These are phyloP conservation scores for Ormosia emarginata DNA, from an alignment of 306 rosid genomes.

Conservation along the genomic window DNA sequence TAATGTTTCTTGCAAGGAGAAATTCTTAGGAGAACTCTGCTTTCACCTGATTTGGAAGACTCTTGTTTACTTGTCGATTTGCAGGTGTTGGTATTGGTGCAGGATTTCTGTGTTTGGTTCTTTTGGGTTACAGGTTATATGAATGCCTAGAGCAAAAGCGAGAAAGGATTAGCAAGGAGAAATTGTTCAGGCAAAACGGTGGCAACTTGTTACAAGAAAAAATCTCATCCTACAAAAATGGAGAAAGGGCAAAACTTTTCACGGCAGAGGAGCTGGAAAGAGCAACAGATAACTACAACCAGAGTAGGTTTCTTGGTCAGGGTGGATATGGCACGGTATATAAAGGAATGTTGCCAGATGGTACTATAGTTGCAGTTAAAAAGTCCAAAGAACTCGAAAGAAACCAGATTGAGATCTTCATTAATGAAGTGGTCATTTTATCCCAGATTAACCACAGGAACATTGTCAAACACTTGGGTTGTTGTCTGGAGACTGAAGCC, in stretches of 20 bases:
- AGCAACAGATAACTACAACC: slow-evolving; percentile 35
- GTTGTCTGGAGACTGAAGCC: slow-evolving; percentile 34
- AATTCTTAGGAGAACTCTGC: not conserved
- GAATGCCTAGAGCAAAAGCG: slow-evolving; percentile 25
- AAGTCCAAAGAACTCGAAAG: slow-evolving; percentile 13
- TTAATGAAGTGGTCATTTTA: slow-evolving; percentile 27
- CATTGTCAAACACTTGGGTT: slow-evolving; percentile 11
- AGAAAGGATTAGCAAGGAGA: slow-evolving; percentile 18
- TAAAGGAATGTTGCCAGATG: slow-evolving; percentile 16
- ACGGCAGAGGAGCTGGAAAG: slow-evolving; percentile 44
- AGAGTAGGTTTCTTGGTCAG: slow-evolving; percentile 13
- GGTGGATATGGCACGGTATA: not conserved
- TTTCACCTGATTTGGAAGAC: not conserved
- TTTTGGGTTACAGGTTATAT: slow-evolving; percentile 27
- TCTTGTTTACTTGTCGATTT: not conserved
- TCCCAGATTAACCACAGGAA: slow-evolving; percentile 37
- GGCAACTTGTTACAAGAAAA: slow-evolving; percentile 48
- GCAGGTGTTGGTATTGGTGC: slow-evolving; percentile 47
- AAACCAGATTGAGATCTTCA: not conserved
- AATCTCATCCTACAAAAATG: slow-evolving; percentile 22
- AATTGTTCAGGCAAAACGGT: slow-evolving; percentile 57
- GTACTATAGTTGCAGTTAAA: slow-evolving; percentile 19
- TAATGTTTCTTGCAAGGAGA: not conserved
- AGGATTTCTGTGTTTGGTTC: slow-evolving; percentile 33
- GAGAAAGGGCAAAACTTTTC: slow-evolving; percentile 40